These are phyloP conservation scores for Neonectria magnoliae DNA, from an alignment of 2,329 filamentous ascomycete genomes.

Conservation along the genomic window DNA sequence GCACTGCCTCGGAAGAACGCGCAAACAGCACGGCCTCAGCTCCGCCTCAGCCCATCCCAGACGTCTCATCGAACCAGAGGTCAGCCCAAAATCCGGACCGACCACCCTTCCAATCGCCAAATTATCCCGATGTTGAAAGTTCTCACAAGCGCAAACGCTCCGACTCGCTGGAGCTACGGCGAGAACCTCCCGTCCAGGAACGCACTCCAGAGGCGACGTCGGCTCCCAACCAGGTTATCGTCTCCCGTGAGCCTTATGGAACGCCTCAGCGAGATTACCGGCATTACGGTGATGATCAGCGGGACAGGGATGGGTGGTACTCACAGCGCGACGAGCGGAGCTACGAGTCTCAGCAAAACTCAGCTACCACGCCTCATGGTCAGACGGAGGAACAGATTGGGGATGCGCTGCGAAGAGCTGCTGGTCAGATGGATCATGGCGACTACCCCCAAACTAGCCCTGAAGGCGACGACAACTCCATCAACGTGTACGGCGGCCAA, in stretches of 20 bases:
- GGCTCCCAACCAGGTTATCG: conserved; percentile 43
- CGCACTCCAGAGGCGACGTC: conserved; percentile 48
- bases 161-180: conserved; percentile 63
- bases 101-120: conserved; percentile 51
- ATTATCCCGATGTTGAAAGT: conserved; percentile 57
- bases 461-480: conserved; percentile 61
- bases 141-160: conserved; percentile 77
- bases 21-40: conserved; percentile 37
- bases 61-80: conserved; percentile 49
- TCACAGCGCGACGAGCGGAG: conserved; percentile 59
- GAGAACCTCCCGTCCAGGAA: conserved; percentile 49
- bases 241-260: conserved; percentile 55
- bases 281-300: conserved; percentile 56
- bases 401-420: conserved; percentile 56
- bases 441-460: conserved; percentile 65
- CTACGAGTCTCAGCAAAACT: conserved; percentile 59
- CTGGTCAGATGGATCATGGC: conserved; percentile 57
- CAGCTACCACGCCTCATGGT: conserved; percentile 55
- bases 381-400: conserved; percentile 62
- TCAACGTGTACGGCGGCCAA: conserved; percentile 52
- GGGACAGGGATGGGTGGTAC: conserved; percentile 63
- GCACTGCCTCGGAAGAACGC: conserved; percentile 48
- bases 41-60: conserved; percentile 41
- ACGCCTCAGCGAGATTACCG: conserved; percentile 58
- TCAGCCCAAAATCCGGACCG: conserved; percentile 54